These are phyloP conservation scores for Actinidia chinensis DNA, from an alignment of 179 eudicot genomes.

Conservation along the genomic window DNA sequence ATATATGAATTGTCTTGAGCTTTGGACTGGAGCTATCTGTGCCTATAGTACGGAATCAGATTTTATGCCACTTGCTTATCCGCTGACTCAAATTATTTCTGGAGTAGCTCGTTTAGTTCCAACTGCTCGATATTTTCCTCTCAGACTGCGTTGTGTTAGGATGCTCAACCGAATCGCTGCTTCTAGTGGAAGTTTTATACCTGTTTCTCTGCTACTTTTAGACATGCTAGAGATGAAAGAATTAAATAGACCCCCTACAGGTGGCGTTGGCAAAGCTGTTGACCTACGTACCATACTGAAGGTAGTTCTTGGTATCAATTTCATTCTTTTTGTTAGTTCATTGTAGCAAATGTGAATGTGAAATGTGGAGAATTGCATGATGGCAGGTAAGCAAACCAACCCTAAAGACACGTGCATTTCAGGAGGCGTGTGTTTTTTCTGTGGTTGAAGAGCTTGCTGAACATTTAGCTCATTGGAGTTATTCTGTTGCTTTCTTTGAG, in stretches of 20 bases:
- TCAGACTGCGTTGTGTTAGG: conserved; percentile 82
- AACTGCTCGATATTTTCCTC: conserved; percentile 88
- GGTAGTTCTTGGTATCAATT: conserved; percentile 37
- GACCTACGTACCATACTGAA: conserved; percentile 64
- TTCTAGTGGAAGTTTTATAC: conserved; percentile 74
- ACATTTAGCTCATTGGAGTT: conserved; percentile 96
- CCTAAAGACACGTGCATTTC: conserved; percentile 76
- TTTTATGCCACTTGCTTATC: conserved; percentile 86
- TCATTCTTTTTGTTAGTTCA: background rate
- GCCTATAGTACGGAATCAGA: conserved; percentile 75
- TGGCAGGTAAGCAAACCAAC: conserved; percentile 75
- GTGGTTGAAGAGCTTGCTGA: conserved; percentile 87
- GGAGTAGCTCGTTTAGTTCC: conserved; percentile 90
- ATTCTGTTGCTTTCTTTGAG: conserved; percentile 85
- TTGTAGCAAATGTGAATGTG: background rate
- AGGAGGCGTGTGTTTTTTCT: conserved; percentile 81
- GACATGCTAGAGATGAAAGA: conserved; percentile 98
- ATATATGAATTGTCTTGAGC: conserved; percentile 89
- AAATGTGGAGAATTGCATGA: conserved; percentile 15
- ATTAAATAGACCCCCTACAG: conserved; percentile 75
- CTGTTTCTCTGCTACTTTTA: conserved; percentile 77
- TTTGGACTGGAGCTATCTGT: conserved; percentile 93
- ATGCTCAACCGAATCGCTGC: conserved; percentile 93
- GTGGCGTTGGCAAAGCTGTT: conserved; percentile 88
- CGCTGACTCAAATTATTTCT: conserved; percentile 84